Percentiles rank a stretch among this genome's conserved stretches.
These are phyloP conservation scores for Podaxis sp. DNA, from an alignment of 768 basidiomycete genomes.

Conservation along the genomic window DNA sequence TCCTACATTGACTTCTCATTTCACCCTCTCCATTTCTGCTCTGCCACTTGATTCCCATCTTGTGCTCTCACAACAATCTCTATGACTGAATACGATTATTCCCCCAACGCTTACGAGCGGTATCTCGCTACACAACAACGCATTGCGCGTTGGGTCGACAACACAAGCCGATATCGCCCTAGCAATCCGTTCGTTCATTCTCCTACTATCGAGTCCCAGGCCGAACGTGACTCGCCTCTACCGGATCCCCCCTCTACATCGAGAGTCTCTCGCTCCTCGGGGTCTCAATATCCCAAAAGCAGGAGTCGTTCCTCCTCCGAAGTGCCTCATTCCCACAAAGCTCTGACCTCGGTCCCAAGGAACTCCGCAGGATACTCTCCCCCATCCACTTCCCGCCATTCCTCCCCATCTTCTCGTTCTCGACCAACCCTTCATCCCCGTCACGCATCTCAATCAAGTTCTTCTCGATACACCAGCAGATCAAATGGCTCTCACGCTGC, in stretches of 20 bases:
- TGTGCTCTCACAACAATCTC: neutral
- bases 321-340: neutral
- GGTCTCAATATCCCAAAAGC: neutral
- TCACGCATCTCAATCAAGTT: neutral
- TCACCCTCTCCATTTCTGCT: neutral
- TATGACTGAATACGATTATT: conserved; percentile 16
- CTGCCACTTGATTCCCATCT: neutral
- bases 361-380: neutral
- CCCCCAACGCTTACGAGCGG: conserved; percentile 11
- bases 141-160: conserved; percentile 12
- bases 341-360: neutral
- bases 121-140: conserved; percentile 13
- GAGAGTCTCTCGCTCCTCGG: neutral
- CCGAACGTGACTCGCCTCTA: neutral
- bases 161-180: neutral
- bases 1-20: neutral
- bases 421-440: conserved; percentile 1
- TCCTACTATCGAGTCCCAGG: neutral
- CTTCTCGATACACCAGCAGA: neutral
- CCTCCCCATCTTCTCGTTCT: neutral
- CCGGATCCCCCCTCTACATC: neutral
- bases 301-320: neutral
- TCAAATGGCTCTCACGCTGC: neutral
- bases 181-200: conserved; percentile 12
- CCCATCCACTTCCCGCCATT: neutral